phyloP scores from a whole-genome alignment of 2,329 filamentous ascomycete species.

The Coniochaeta prunicola region DNA sequence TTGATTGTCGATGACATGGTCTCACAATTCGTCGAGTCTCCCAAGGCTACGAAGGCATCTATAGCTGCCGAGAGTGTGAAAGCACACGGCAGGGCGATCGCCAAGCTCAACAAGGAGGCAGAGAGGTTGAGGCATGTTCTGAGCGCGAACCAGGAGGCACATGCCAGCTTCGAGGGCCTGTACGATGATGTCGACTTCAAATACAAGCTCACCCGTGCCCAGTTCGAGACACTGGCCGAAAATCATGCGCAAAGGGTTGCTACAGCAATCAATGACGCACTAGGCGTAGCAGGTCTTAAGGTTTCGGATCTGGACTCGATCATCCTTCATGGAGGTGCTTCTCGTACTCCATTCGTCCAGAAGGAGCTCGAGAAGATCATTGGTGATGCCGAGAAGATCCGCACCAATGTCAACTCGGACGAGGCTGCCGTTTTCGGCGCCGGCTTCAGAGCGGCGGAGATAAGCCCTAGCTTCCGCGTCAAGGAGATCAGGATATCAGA shows the following conservation, averaged over 20 bases:
- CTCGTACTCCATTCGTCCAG: slow-evolving; percentile 91
- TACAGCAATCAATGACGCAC: slow-evolving; percentile 63
- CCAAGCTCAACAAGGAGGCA: slow-evolving; percentile 89
- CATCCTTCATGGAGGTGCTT: slow-evolving; percentile 86
- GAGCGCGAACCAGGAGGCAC: slow-evolving; percentile 83
- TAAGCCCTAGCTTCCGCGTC: slow-evolving; percentile 93
- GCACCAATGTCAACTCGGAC: slow-evolving; percentile 92
- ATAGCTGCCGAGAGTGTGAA: slow-evolving; percentile 58
- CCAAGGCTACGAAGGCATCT: slow-evolving; percentile 57
- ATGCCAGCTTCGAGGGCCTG: slow-evolving; percentile 76
- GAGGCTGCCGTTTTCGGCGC: slow-evolving; percentile 95
- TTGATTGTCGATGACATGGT: slow-evolving; percentile 88
- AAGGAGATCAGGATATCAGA: slow-evolving; percentile 92
- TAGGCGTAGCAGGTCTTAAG: slow-evolving; percentile 65
- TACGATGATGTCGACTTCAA: slow-evolving; percentile 91
- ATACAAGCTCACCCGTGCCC: slow-evolving; percentile 74
- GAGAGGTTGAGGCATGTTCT: slow-evolving; percentile 81
- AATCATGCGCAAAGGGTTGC: slow-evolving; percentile 61
- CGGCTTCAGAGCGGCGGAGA: slow-evolving; percentile 83
- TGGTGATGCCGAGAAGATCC: slow-evolving; percentile 69
- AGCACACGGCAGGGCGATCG: slow-evolving; percentile 73
- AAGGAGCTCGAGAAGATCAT: slow-evolving; percentile 72
- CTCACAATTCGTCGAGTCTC: slow-evolving; percentile 64
- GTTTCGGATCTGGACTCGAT: slow-evolving; percentile 77
- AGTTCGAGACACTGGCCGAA: slow-evolving; percentile 74